These are phyloP conservation scores for Canavalia ensiformis DNA, from an alignment of 306 rosid species.

Conservation along the genomic window DNA sequence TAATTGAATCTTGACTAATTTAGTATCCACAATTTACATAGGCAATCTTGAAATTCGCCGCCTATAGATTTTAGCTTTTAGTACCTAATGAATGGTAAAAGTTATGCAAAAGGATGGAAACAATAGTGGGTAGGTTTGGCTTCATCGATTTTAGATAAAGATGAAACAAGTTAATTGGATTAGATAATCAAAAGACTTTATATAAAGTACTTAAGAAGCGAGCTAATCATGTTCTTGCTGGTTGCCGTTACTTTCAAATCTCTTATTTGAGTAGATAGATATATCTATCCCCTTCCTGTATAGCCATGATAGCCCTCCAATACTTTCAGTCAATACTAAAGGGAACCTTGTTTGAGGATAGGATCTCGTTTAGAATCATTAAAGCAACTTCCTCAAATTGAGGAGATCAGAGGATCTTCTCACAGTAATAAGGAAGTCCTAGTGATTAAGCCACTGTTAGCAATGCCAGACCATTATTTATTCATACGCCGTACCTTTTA, in stretches of 20 bases:
- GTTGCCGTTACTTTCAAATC: constrained; percentile 12
- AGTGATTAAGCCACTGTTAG: not conserved
- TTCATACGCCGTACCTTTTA: not conserved
- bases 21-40: not conserved
- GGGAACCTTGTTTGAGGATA: not conserved
- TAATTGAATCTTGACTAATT: not conserved
- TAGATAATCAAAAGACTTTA: not conserved
- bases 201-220: not conserved
- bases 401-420: constrained; percentile 20
- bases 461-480: not conserved
- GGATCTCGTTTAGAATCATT: constrained; percentile 4
- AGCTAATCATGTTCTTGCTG: constrained; percentile 11
- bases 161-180: not conserved
- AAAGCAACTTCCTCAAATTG: constrained; percentile 49
- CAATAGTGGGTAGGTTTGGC: not conserved
- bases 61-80: not conserved
- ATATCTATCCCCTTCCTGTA: no score
- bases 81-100: not conserved
- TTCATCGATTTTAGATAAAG: not conserved
- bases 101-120: not conserved
- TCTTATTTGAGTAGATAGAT: not conserved
- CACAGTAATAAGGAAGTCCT: not conserved
- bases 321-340: not conserved
- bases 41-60: not conserved
- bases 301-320: not conserved